Percentiles rank a stretch among this genome's conserved stretches.
Conservation (phyloP, 768 basidiomycete species). For the Hericium rajendrae region DNA sequence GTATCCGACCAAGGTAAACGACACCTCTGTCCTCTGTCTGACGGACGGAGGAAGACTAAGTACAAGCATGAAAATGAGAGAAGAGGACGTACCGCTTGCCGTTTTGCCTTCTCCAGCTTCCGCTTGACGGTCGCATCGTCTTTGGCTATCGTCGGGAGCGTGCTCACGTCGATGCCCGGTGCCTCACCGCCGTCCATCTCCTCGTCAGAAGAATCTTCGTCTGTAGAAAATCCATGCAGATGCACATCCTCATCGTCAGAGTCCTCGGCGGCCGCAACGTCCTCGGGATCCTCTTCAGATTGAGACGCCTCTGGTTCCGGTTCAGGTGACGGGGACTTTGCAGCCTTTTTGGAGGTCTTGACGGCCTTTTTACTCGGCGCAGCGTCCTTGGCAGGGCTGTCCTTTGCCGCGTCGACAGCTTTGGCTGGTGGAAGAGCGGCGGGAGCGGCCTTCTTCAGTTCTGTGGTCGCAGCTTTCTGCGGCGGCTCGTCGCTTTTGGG, state of each 20-base stretch:
- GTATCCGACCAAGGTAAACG: slow-evolving; percentile 81
- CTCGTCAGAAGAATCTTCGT: slow-evolving; percentile 72
- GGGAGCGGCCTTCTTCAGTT: neutral
- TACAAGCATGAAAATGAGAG: neutral
- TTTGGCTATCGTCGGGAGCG: slow-evolving; percentile 80
- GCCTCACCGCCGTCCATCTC: slow-evolving; percentile 49
- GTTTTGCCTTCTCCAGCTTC: slow-evolving; percentile 41
- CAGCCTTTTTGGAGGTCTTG: slow-evolving; percentile 3
- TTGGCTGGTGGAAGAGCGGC: neutral
- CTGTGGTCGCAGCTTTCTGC: too few species aligned
- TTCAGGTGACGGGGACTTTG: neutral
- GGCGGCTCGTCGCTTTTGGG: too few species aligned
- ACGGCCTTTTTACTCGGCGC: neutral
- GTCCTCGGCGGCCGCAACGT: slow-evolving; percentile 16
- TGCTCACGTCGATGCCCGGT: slow-evolving; percentile 51
- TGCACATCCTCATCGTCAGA: slow-evolving; percentile 30
- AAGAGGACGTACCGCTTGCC: slow-evolving; percentile 48
- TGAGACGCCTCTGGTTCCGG: neutral
- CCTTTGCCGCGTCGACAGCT: neutral
- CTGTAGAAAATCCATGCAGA: slow-evolving; percentile 67
- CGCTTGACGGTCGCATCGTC: slow-evolving; percentile 73
- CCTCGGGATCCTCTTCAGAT: slow-evolving; percentile 12
- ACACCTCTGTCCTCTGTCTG: slow-evolving; percentile 71
- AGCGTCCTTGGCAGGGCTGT: neutral
- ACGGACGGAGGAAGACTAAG: neutral